phyloP scores from a whole-genome alignment of 345 rosid genomes.

The Salix brachista region DNA sequence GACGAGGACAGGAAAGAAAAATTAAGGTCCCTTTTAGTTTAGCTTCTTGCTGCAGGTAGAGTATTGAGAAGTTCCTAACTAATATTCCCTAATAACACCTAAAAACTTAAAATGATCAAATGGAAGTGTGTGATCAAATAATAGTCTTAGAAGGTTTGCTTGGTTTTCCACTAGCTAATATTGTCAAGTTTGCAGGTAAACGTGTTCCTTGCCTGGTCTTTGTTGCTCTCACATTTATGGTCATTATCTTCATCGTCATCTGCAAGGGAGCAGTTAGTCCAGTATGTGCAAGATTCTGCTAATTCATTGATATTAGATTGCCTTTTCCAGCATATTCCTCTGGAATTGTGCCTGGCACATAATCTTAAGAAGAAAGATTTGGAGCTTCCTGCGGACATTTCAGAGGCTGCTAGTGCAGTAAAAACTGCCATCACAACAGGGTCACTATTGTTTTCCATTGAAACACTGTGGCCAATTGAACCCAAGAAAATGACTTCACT shows the following conservation, averaged over 20 bases:
- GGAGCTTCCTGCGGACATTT: slow-evolving; percentile 48
- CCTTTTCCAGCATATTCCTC: slow-evolving; percentile 87
- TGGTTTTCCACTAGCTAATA: neutral
- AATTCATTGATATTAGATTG: slow-evolving; percentile 65
- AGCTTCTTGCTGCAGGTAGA: neutral
- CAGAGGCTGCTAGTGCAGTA: slow-evolving; percentile 71
- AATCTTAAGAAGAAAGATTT: slow-evolving; percentile 68
- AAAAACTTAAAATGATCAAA: neutral
- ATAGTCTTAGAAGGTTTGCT: neutral
- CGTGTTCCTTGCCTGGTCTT: slow-evolving; percentile 77
- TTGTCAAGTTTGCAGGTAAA: slow-evolving; percentile 51
- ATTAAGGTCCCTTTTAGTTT: neutral
- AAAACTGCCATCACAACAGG: slow-evolving; percentile 59
- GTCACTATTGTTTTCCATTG: slow-evolving; percentile 56
- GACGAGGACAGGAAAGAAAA: neutral
- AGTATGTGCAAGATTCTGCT: slow-evolving; percentile 67
- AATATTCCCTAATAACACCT: neutral
- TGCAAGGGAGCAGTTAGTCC: slow-evolving; percentile 68
- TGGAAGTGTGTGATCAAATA: neutral
- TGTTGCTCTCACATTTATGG: slow-evolving; percentile 71
- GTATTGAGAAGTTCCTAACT: neutral
- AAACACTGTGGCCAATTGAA: slow-evolving; percentile 80
- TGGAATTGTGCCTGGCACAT: slow-evolving; percentile 49
- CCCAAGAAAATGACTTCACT: slow-evolving; percentile 62
- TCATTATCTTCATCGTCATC: slow-evolving; percentile 62